Evolutionary conservation across 1,284 basidiomycete species (phyloP).

Genomic region (Xerocomus nothofagi): DNA sequence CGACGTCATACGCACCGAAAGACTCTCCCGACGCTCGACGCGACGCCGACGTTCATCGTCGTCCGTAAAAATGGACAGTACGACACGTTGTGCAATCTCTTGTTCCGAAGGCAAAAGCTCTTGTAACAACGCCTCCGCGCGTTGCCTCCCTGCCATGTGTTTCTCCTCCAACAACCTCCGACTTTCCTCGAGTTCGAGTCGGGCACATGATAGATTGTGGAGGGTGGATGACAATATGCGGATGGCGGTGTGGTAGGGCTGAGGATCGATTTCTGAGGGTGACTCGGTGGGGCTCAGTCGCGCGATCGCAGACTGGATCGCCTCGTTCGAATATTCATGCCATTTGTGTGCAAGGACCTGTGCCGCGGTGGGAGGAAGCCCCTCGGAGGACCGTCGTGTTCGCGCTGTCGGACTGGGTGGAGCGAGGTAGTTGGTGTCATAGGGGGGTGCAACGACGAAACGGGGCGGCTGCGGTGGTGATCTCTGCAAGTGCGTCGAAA

Average conservation of each 20-base stretch:
- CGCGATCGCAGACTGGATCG: conserved; percentile 61
- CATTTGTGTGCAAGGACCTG: conserved; percentile 62
- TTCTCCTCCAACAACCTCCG: conserved; percentile 55
- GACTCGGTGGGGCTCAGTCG: conserved; percentile 43
- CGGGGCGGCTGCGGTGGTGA: conserved; percentile 40
- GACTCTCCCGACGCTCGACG: conserved; percentile 56
- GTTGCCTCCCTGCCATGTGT: conserved; percentile 48
- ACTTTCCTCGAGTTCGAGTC: conserved; percentile 63
- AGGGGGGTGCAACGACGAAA: conserved; percentile 57
- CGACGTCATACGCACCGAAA: conserved; percentile 43
- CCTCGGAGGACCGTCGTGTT: conserved; percentile 25
- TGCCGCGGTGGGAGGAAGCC: conserved; percentile 33
- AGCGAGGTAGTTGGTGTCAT: conserved; percentile 30
- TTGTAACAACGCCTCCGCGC: conserved; percentile 53
- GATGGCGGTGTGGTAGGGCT: conserved; percentile 66
- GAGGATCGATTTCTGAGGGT: conserved; percentile 44
- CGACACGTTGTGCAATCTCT: conserved; percentile 61
- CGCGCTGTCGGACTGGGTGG: conserved; percentile 25
- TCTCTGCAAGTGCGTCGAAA: conserved; percentile 39
- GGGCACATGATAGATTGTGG: conserved; percentile 52
- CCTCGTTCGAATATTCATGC: conserved; percentile 72
- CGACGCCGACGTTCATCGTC: conserved; percentile 53
- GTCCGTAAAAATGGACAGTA: conserved; percentile 67
- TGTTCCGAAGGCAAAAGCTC: conserved; percentile 61
- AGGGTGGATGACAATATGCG: conserved; percentile 69